Percentiles rank a stretch among this genome's conserved stretches.
These are phyloP conservation scores for Venturia effusa DNA, from an alignment of 2,329 filamentous ascomycete genomes.

Conservation along the genomic window DNA sequence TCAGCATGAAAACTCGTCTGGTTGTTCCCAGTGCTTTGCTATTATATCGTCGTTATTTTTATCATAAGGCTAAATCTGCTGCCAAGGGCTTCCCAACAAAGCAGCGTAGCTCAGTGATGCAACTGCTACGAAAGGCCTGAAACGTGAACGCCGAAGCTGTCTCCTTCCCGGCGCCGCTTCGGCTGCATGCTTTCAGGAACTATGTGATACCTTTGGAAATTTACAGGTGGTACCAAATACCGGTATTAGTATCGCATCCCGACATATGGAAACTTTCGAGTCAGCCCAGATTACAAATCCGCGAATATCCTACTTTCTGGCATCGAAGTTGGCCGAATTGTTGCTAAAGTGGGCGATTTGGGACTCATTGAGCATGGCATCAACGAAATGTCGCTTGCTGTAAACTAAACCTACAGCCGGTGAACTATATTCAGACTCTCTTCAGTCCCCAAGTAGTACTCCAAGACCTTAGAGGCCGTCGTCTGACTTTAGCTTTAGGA, in stretches of 20 bases:
- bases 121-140: conserved; percentile 12
- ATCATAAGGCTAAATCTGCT: conserved; percentile 12
- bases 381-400: too few species aligned
- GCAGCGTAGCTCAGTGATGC: conserved; percentile 12
- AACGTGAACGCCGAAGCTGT: conserved; percentile 12
- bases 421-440: too few species aligned
- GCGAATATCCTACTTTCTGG: conserved; percentile 15
- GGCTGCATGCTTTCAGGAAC: conserved; percentile 13
- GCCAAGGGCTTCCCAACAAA: conserved; percentile 15
- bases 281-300: conserved; percentile 14
- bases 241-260: conserved; percentile 12
- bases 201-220: conserved; percentile 14
- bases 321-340: conserved; percentile 10
- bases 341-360: conserved; percentile 15
- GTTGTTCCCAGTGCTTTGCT: conserved; percentile 14
- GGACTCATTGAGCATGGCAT: conserved; percentile 14
- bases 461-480: too few species aligned
- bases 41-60: conserved; percentile 6
- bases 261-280: conserved; percentile 10
- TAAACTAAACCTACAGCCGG: too few species aligned
- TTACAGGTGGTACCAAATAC: conserved; percentile 11
- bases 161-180: conserved; percentile 13
- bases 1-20: conserved; percentile 4
- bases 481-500: too few species aligned
- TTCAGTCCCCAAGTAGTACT: too few species aligned